Conservation (phyloP, 192 early-diverging fungal species). For the Dispira parvispora region DNA sequence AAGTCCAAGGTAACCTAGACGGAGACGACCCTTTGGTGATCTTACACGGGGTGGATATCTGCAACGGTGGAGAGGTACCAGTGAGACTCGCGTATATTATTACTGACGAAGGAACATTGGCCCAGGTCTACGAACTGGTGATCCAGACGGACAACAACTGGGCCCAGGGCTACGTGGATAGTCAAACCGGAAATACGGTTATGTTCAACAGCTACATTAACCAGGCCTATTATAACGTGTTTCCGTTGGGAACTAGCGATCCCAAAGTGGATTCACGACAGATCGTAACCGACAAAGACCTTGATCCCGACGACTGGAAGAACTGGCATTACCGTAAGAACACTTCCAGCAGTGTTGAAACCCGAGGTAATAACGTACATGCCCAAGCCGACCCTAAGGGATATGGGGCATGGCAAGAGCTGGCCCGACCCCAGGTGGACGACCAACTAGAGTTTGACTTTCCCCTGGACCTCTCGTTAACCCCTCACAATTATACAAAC, state of each 20-base stretch:
- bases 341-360: conserved; percentile 20
- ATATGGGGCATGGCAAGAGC: conserved; percentile 19
- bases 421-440: conserved; percentile 12
- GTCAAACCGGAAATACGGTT: conserved; percentile 38
- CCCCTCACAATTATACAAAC: conserved; percentile 21
- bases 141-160: conserved; percentile 64
- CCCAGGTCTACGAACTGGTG: conserved; percentile 66
- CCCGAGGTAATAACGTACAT: conserved; percentile 34
- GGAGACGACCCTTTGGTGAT: too few species aligned
- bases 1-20: not conserved
- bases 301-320: conserved; percentile 38
- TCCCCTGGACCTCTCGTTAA: conserved; percentile 20
- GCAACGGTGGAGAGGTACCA: conserved; percentile 30
- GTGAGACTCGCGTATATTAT: conserved; percentile 48
- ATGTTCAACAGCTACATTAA: conserved; percentile 71
- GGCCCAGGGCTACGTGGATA: conserved; percentile 53
- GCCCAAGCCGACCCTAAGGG: conserved; percentile 22
- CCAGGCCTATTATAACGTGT: conserved; percentile 57
- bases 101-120: conserved; percentile 30
- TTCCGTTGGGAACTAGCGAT: conserved; percentile 62
- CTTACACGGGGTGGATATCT: conserved; percentile 1
- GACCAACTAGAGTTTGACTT: conserved; percentile 36
- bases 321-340: conserved; percentile 59
- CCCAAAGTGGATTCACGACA: conserved; percentile 43
- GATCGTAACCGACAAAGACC: conserved; percentile 28